Percentiles rank a stretch among this genome's conserved stretches.
Evolutionary conservation across 352 stramenopile genomes (phyloP).

Genomic region (Pythium sp.): DNA sequence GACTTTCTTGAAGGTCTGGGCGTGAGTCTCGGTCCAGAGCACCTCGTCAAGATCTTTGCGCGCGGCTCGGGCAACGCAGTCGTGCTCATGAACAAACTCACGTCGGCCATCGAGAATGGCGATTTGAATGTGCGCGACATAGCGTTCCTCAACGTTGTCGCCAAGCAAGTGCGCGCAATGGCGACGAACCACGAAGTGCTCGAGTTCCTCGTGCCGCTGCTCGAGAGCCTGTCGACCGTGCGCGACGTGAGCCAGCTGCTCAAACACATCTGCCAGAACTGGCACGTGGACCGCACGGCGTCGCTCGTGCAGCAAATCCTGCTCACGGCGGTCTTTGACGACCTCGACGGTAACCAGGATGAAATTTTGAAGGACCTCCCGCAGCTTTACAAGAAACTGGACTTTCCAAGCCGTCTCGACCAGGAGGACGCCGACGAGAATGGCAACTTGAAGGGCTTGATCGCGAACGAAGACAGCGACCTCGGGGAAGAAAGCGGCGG

Average conservation of each 20-base stretch:
- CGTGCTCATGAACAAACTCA: constrained; percentile 77
- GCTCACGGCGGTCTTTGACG: constrained; percentile 73
- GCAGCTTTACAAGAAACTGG: constrained; percentile 48
- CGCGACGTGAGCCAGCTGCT: constrained; percentile 63
- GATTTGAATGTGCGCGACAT: constrained; percentile 57
- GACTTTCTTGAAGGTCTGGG: constrained; percentile 84
- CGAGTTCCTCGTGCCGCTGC: constrained; percentile 57
- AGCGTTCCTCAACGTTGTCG: constrained; percentile 30
- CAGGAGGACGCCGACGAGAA: constrained; percentile 82
- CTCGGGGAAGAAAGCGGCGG: constrained; percentile 47
- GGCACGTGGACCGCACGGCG: constrained; percentile 55
- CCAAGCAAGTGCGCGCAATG: constrained; percentile 26
- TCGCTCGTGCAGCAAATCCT: constrained; percentile 73
- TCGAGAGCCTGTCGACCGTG: constrained; percentile 75
- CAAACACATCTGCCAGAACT: constrained; percentile 58
- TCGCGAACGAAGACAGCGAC: constrained; percentile 67
- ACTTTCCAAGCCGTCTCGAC: constrained; percentile 79
- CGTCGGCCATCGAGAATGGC: constrained; percentile 66
- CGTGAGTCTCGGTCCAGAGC: constrained; percentile 43
- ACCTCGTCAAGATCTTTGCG: constrained; percentile 74
- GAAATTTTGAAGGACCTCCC: constrained; percentile 66
- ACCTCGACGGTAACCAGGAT: constrained; percentile 80
- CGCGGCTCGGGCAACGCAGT: constrained; percentile 47
- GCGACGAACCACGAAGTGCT: constrained; percentile 60
- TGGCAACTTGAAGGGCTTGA: constrained; percentile 71